phyloP scores from a whole-genome alignment of 441 rosid species.

The Pelargonium myrrhifolium region DNA sequence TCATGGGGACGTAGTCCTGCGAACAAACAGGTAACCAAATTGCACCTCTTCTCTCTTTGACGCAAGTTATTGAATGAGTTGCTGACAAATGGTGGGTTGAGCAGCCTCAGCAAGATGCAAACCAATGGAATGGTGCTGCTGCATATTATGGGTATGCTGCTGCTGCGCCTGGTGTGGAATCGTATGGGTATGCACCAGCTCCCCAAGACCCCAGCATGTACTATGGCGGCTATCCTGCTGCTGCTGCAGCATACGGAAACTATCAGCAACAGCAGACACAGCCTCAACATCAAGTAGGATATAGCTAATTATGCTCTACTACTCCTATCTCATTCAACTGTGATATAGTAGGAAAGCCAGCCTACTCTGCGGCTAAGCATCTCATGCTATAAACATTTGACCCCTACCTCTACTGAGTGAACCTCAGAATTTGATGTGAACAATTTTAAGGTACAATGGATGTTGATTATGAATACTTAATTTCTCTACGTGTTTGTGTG shows the following conservation, averaged over 20 bases:
- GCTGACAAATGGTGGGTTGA: background rate
- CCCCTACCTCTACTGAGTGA: no score
- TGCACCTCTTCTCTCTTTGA: background rate
- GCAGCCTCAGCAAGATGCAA: conserved; percentile 68
- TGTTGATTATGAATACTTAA: no score
- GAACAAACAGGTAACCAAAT: conserved; percentile 62
- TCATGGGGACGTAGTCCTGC: conserved; percentile 97
- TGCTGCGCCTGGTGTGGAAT: background rate
- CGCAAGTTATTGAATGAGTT: background rate
- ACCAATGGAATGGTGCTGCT: conserved; percentile 39
- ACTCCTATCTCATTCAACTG: no score
- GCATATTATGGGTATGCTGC: conserved; percentile 63
- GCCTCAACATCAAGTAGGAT: background rate
- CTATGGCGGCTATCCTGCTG: conserved; percentile 2
- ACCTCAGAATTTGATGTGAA: no score
- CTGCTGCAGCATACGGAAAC: background rate
- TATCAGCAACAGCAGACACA: background rate
- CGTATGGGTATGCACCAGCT: background rate
- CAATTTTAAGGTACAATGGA: no score
- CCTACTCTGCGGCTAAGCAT: no score
- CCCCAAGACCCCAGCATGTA: conserved; percentile 3
- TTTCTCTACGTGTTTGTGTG: no score
- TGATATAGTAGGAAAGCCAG: no score
- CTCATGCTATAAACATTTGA: no score
- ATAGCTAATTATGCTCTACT: no score